Base-by-base conservation (phyloP, 768 basidiomycete genomes). In the Rhodotorula kratochvilovae region DNA sequence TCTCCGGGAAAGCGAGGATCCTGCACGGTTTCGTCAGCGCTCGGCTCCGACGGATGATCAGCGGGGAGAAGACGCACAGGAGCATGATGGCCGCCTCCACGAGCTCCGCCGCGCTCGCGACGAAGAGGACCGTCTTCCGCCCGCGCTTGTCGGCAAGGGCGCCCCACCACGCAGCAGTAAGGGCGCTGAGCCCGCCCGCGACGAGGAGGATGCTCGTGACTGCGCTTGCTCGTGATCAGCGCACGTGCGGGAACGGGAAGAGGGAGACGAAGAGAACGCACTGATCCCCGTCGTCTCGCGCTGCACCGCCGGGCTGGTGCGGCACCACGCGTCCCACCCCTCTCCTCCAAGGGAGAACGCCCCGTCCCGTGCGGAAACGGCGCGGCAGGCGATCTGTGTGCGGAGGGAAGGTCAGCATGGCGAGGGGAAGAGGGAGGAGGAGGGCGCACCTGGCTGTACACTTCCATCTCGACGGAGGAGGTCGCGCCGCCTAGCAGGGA, bases 161-260 rank as follows among this genome's bases (percentile, higher is more conserved):
- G 11, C 73, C 73, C 68, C 68, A 74, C 46, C 56, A 74, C 0
- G 62, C 73, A 4, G 68, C 62, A 27, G 68, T 67, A 11, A 67
- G 4, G 0, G 73, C 51, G 16, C 66, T 61, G 3, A 70, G 48
- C 13, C 64, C n/a, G 1, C 73, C 73, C 1, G 48, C 60, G 15
- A 61, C 48, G 27, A 74, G 68, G 4, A 53, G 39, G 39, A 63
- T 31, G 39, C 46, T 51, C 15, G 65, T 67, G 10, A 71, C 70
- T 67, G 48, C 25, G 12, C 1, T n/a, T n/a, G n/a, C n/a, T n/a
- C n/a, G n/a, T n/a, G n/a, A n/a, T n/a, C n/a, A n/a, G n/a, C n/a
- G n/a, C n/a, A n/a, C n/a, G n/a, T n/a, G n/a, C n/a, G n/a, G n/a
- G n/a, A n/a, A n/a, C n/a, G n/a, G n/a, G n/a, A n/a, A 27, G 48